Evolutionary conservation across 2,329 filamentous ascomycete genomes (phyloP).

Genomic region (Lecanicillium sp.): DNA sequence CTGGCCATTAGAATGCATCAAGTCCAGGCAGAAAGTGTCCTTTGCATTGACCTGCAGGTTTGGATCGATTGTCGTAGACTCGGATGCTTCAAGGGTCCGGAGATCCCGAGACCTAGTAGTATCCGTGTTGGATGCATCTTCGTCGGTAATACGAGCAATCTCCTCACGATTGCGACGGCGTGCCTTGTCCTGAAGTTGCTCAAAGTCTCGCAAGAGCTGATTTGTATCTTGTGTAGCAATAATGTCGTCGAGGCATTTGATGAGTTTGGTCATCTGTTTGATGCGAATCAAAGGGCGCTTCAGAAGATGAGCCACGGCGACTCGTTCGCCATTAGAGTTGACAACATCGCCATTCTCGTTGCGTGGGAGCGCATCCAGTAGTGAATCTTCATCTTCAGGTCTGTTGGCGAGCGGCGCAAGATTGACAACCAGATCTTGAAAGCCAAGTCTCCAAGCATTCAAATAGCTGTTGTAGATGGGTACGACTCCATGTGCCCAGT

Average conservation of each 20-base stretch:
- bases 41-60: constrained; percentile 77
- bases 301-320: constrained; percentile 88
- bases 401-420: constrained; percentile 58
- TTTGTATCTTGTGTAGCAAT: constrained; percentile 37
- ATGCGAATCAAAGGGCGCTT: constrained; percentile 82
- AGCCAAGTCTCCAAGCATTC: constrained; percentile 82
- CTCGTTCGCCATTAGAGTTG: constrained; percentile 73
- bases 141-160: constrained; percentile 68
- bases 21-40: constrained; percentile 78
- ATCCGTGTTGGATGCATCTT: constrained; percentile 79
- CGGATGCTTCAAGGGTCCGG: constrained; percentile 63
- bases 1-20: constrained; percentile 85
- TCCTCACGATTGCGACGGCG: constrained; percentile 57
- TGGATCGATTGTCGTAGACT: constrained; percentile 64
- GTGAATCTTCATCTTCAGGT: constrained; percentile 50
- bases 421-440: constrained; percentile 91
- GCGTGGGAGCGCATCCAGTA: constrained; percentile 49
- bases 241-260: constrained; percentile 58
- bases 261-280: constrained; percentile 78
- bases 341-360: constrained; percentile 59
- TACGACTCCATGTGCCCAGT: constrained; percentile 73
- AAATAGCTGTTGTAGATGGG: constrained; percentile 81
- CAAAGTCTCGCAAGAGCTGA: constrained; percentile 45
- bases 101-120: constrained; percentile 72
- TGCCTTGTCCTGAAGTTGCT: constrained; percentile 66